Evolutionary conservation across 495 filamentous ascomycete genomes (phyloP), one percentile per base, ranked within the genome.

Genomic region (Alectoria sarmentosa): DNA sequence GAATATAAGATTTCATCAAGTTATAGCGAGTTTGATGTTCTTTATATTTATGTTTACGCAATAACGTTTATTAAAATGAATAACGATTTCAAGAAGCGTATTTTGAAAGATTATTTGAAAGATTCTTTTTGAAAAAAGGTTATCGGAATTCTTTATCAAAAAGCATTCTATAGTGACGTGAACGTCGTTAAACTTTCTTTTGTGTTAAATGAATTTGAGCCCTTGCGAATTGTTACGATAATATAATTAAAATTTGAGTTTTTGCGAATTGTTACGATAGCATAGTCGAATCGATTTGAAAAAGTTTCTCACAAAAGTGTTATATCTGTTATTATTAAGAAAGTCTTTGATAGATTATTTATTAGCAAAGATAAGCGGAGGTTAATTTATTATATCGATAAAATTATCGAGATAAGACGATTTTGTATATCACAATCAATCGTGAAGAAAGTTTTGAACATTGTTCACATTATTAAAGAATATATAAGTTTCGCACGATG

Each of bases 1-100:
- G 39, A 56, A n/a, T 0, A 36, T 15, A 26, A 41, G 10, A 37
- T 41, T 41, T 41, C 14, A 41, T 26, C 4, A 55, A 30, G 4
- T 1, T 41, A 39, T 57, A 39, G 6, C 39, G 15, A 23, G 32
- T 17, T 23, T 9, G 7, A 38, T 56, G 42, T 41, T 2, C 14
- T 41, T 13, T 41, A 41, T 41, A 41, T 2, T 13, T 57, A 37
- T 41, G 58, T n/a, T 1, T 64, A 64, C 42, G 58, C 46, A 46
- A 64, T 23, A 30, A 57, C 42, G 14, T n/a, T 64, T 58, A 13
- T 34, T 15, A 17, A 42, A 4, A 64, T 32, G 32, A 21, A 44
- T 39, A 26, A 41, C 4, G 30, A 48, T 7, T 54, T 55, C 15
- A 65, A 60, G 13, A 15, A 2, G 3, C 57, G 19, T 9, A 30